These are phyloP conservation scores for Collybia sordida DNA, from an alignment of 768 basidiomycete genomes.

Conservation along the genomic window DNA sequence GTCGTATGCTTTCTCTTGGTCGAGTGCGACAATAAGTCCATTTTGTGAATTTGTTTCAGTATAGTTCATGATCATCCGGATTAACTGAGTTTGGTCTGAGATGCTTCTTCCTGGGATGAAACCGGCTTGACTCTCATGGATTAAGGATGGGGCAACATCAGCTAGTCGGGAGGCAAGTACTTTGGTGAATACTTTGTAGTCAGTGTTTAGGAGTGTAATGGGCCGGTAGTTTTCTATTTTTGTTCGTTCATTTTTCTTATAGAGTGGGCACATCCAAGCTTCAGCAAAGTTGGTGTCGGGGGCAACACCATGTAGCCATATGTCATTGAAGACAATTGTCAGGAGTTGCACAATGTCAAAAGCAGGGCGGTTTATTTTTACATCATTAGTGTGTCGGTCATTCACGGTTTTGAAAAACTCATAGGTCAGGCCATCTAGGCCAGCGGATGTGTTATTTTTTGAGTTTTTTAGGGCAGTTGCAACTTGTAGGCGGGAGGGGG, in stretches of 20 bases:
- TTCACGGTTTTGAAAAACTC: too few relatives aligned
- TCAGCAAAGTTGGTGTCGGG: conserved; percentile 14
- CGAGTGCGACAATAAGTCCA: too few relatives aligned
- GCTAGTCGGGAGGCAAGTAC: conserved; percentile 20
- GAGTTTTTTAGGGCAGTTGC: too few relatives aligned
- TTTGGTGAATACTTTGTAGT: conserved; percentile 34
- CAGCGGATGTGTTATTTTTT: too few relatives aligned
- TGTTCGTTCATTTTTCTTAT: conserved; percentile 34
- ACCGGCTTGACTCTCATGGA: too few relatives aligned
- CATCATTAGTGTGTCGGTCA: background rate
- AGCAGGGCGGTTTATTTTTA: background rate
- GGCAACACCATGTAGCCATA: conserved; percentile 19
- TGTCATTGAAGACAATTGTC: conserved; percentile 21
- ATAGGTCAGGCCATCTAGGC: too few relatives aligned
- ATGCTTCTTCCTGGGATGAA: too few relatives aligned
- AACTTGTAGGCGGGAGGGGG: too few relatives aligned
- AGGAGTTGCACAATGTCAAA: conserved; percentile 15
- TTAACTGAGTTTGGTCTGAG: conserved; percentile 22
- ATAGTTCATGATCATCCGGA: conserved; percentile 33
- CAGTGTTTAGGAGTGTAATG: conserved; percentile 34
- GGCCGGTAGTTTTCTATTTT: conserved; percentile 35
- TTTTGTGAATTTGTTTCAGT: too few relatives aligned
- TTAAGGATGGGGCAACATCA: conserved; percentile 23
- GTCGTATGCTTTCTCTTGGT: too few relatives aligned
- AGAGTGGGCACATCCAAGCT: conserved; percentile 40